Conservation (phyloP, 257 asterid genomes). For the Solanum virginianum region DNA sequence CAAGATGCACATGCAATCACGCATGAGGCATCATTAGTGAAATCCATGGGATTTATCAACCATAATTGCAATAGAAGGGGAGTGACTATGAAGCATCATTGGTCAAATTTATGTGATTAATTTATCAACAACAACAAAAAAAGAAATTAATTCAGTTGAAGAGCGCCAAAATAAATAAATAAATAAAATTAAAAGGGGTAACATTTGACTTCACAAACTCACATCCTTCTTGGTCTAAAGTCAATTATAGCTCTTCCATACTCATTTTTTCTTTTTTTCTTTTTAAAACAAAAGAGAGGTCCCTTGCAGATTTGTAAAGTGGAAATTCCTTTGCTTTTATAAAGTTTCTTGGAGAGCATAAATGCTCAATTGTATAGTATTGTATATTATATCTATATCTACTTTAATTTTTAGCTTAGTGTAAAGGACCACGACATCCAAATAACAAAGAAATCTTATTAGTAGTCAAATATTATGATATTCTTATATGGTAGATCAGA, state of each 20-base stretch:
- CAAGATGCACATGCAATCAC: conserved; percentile 8
- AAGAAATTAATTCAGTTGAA: neutral
- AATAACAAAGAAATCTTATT: neutral
- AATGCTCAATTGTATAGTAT: neutral
- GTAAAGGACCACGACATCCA: neutral
- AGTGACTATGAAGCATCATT: neutral
- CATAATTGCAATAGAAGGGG: neutral
- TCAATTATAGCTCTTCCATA: neutral
- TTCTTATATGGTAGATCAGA: neutral
- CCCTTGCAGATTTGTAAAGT: conserved; percentile 44
- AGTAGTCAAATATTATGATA: neutral
- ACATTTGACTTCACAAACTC: neutral
- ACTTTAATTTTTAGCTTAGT: neutral
- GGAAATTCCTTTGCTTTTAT: conserved; percentile 16
- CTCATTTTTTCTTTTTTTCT: neutral
- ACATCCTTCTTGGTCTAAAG: neutral
- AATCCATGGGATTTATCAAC: neutral
- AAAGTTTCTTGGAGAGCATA: conserved; percentile 27
- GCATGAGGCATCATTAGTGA: neutral
- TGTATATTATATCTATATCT: neutral
- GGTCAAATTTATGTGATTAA: neutral
- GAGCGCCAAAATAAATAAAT: neutral
- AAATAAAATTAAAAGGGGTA: neutral
- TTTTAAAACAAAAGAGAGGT: conserved; percentile 17
- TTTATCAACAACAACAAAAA: neutral